A percentile compares a stretch with the other conserved stretches of the same genome.
Evolutionary conservation across 495 filamentous ascomycete genomes (phyloP).

Genomic region (Patellaria atrata): DNA sequence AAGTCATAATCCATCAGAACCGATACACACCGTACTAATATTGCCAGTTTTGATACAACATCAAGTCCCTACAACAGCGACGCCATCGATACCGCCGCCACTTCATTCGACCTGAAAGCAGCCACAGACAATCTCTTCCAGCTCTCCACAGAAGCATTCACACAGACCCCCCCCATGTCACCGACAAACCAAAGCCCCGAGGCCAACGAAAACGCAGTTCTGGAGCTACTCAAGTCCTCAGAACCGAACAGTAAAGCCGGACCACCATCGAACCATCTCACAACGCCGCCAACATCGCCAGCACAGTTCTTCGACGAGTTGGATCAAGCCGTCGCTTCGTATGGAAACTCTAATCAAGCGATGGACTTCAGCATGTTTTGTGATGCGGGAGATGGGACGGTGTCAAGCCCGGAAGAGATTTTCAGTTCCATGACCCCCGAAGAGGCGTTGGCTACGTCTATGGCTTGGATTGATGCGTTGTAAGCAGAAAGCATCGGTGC

Average conservation of each 20-base stretch:
- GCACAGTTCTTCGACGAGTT: conserved; percentile 10
- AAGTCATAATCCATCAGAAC: neutral
- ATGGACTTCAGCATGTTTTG: too few species aligned
- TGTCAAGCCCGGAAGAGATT: too few species aligned
- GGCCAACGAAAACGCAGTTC: conserved; percentile 1
- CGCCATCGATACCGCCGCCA: conserved; percentile 3
- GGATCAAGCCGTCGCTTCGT: too few species aligned
- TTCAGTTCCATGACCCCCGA: too few species aligned
- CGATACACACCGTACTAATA: neutral
- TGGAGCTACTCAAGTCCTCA: neutral
- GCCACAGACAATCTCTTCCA: conserved; percentile 14
- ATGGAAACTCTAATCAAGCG: too few species aligned
- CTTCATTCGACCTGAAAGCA: conserved; percentile 8
- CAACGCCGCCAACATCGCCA: conserved; percentile 18
- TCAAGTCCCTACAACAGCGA: conserved; percentile 9
- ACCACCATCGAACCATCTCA: conserved; percentile 16
- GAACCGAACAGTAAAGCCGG: conserved; percentile 6
- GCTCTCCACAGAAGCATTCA: conserved; percentile 8
- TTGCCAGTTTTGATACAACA: conserved; percentile 10
- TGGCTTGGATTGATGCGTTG: too few species aligned
- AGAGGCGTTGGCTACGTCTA: too few species aligned
- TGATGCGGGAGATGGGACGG: too few species aligned
- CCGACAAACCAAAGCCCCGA: conserved; percentile 7
- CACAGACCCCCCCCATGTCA: conserved; percentile 20
- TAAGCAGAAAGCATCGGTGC: too few species aligned